phyloP scores from a whole-genome alignment of 176 grass and related monocot species.

The Oryza officinalis region DNA sequence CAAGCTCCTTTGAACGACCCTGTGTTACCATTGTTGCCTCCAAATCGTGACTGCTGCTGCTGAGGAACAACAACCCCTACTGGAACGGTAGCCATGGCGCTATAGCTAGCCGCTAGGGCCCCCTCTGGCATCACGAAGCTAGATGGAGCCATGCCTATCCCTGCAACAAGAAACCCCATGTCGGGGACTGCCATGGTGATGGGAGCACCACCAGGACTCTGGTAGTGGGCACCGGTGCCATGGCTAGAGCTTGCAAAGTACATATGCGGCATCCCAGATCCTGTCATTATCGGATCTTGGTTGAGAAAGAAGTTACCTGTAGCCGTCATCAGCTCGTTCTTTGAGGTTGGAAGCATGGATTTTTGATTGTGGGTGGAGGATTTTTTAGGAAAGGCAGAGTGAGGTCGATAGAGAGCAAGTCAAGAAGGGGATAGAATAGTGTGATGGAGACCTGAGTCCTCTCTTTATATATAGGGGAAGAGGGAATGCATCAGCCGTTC shows the following conservation, averaged over 20 bases:
- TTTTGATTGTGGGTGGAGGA: background rate
- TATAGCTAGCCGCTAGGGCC: background rate
- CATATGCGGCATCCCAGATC: background rate
- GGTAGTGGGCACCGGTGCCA: background rate
- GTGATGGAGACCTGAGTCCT: background rate
- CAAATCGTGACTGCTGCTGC: background rate
- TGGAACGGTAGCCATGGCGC: background rate
- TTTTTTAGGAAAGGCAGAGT: background rate
- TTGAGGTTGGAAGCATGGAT: background rate
- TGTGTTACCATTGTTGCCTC: background rate
- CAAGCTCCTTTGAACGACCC: slow-evolving; percentile 49
- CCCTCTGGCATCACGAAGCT: slow-evolving; percentile 22
- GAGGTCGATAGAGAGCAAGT: background rate
- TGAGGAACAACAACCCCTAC: background rate
- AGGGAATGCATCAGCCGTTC: background rate
- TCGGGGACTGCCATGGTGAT: background rate
- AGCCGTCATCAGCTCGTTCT: background rate
- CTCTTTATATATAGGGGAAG: slow-evolving; percentile 22
- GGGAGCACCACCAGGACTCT: background rate
- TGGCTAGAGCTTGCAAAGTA: slow-evolving; percentile 4
- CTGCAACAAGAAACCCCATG: background rate
- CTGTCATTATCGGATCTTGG: background rate
- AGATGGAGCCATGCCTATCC: background rate
- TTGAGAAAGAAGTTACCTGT: background rate
- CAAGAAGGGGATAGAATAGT: background rate